Base-by-base conservation (phyloP, 2,329 filamentous ascomycete species). In the Endothia cerciana region DNA sequence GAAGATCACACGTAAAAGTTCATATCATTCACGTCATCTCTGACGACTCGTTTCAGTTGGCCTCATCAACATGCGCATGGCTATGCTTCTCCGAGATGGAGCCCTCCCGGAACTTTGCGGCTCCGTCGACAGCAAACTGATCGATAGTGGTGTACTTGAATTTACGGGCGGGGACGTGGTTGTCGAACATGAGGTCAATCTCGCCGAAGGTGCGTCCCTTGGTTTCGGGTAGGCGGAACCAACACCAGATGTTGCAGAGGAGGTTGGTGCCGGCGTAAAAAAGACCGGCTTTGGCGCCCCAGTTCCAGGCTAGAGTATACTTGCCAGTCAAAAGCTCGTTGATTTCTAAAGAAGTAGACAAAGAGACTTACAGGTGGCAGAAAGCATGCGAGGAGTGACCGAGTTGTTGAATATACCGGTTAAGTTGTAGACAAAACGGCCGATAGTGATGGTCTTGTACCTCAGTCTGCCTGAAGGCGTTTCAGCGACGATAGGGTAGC, bases 191-290 rank as follows among this genome's bases (percentile, higher is more conserved):
- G 0, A 72, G 68, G 8, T 73, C 73, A 59, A 70, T 68, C 53
- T 70, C 68, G 10, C 66, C 68, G 43, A 68, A 70, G 8, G 64
- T 70, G 17, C 66, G 64, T 13, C 55, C 69, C 17, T 69, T 73
- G 67, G 73, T 74, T 63, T 76, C 74, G 0, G 74, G 74, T 1
- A 76, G 69, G 19, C 73, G 71, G 69, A 75, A 76, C 68, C 71
- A 74, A 22, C 72, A 73, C 69, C 72, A 75, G 30, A 72, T 67
- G 7, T 74, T 71, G 64, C 74, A 75, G 7, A 74, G 64, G 1
- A 72, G 63, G n/a, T 73, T 72, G 19, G 72, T 71, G 8, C 73
- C 73, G 45, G 73, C 73, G 57, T 73, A 74, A 61, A 74, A 74
- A 43, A 74, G 69, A 25, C 69, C 73, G 2, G 73, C 68, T 65